These are phyloP conservation scores for Penicillium steckii DNA, from an alignment of 495 filamentous ascomycete species.

Conservation along the genomic window DNA sequence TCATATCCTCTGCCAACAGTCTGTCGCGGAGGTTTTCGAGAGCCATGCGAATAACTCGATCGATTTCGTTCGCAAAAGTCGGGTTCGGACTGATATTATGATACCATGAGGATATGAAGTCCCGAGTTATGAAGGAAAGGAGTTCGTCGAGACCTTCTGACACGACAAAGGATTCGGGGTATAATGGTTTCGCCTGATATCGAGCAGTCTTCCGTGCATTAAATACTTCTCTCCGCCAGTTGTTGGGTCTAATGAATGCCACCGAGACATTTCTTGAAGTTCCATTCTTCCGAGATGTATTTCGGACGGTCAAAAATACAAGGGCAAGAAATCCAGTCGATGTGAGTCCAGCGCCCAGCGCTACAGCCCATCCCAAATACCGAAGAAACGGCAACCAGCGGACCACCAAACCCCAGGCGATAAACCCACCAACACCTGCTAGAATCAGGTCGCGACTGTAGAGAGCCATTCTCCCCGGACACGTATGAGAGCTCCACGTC, in stretches of 20 bases:
- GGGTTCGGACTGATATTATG: slow-evolving; percentile 77
- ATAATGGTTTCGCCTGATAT: slow-evolving; percentile 62
- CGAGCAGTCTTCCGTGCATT: slow-evolving; percentile 51
- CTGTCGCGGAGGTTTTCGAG: slow-evolving; percentile 67
- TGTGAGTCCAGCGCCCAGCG: slow-evolving; percentile 59
- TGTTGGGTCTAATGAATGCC: slow-evolving; percentile 59
- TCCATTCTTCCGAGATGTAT: slow-evolving; percentile 30
- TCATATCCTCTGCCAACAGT: slow-evolving; percentile 69
- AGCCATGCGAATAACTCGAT: slow-evolving; percentile 73
- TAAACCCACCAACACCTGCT: slow-evolving; percentile 67
- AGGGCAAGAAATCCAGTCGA: slow-evolving; percentile 52
- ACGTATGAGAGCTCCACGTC: slow-evolving; percentile 21
- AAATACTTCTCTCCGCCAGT: slow-evolving; percentile 68
- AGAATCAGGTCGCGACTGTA: slow-evolving; percentile 71
- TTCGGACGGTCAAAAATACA: slow-evolving; percentile 59
- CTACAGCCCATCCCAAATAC: slow-evolving; percentile 77
- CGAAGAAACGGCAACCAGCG: slow-evolving; percentile 77
- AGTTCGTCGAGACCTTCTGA: slow-evolving; percentile 80
- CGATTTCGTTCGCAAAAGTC: slow-evolving; percentile 80
- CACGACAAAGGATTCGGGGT: slow-evolving; percentile 73
- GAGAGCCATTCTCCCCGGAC: slow-evolving; percentile 67
- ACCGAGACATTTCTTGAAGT: slow-evolving; percentile 34
- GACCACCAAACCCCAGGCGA: slow-evolving; percentile 81
- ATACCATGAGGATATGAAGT: slow-evolving; percentile 92
- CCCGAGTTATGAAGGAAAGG: slow-evolving; percentile 71